A percentile compares a stretch with the other conserved stretches of the same genome.
phyloP scores from a whole-genome alignment of 2,329 filamentous ascomycete species.

The Exophiala spinifera region DNA sequence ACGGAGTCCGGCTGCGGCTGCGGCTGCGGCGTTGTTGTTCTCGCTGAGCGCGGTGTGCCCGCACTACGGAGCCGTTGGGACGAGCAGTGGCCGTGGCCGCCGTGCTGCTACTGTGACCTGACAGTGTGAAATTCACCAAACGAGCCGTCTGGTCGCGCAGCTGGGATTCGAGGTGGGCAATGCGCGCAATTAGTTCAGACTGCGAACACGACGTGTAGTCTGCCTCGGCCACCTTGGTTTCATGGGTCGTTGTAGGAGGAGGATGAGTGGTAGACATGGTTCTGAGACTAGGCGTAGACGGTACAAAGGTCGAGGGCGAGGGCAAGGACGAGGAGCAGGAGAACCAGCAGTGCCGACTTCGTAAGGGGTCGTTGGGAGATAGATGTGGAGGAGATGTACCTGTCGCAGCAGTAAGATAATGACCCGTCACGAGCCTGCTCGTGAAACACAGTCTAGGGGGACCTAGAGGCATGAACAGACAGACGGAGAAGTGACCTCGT shows the following conservation, averaged over 20 bases:
- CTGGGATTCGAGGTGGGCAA: conserved; percentile 65
- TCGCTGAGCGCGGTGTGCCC: neutral
- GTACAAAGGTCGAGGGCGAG: no score
- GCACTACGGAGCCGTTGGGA: no score
- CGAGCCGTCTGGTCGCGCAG: conserved; percentile 51
- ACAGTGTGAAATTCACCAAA: conserved; percentile 24
- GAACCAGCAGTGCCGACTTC: neutral
- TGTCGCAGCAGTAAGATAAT: neutral
- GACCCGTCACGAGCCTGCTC: conserved; percentile 15
- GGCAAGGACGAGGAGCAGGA: neutral
- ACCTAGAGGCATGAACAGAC: conserved; percentile 14
- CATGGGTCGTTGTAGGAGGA: neutral
- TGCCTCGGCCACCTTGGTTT: neutral
- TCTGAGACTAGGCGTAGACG: neutral
- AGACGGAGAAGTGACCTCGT: neutral
- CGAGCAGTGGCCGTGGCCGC: no score
- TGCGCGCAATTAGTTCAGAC: conserved; percentile 64
- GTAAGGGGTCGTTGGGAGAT: no score
- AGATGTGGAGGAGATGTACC: no score
- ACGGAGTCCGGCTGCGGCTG: conserved; percentile 22
- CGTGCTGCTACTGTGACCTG: no score
- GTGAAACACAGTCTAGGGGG: conserved; percentile 3
- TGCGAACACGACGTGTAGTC: conserved; percentile 68
- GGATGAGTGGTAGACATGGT: neutral
- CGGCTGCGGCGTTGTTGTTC: neutral